Evolutionary conservation across 805 yeast species (phyloP).

Genomic region (Pichia heedii): DNA sequence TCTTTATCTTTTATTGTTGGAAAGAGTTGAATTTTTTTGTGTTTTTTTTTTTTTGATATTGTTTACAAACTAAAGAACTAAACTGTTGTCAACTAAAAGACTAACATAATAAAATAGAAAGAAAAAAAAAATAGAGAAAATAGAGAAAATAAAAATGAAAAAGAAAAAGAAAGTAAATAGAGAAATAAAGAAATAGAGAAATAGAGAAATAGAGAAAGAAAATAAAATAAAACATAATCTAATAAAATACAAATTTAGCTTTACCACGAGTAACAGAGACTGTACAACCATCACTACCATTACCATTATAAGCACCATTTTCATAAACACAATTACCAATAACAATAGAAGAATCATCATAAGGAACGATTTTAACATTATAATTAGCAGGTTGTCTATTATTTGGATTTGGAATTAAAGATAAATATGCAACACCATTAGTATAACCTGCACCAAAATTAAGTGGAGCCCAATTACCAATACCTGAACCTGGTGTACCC

Average conservation of each 20-base stretch:
- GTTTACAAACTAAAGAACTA: neutral
- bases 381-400: slow-evolving; percentile 52
- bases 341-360: slow-evolving; percentile 28
- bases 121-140: neutral
- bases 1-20: no score
- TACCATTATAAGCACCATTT: slow-evolving; percentile 40
- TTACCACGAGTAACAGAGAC: slow-evolving; percentile 36
- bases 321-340: slow-evolving; percentile 36
- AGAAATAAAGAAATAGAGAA: no score
- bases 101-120: no score
- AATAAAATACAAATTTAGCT: slow-evolving; percentile 28
- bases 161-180: neutral
- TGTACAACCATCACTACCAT: slow-evolving; percentile 72
- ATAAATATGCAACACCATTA: slow-evolving; percentile 65
- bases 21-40: no score
- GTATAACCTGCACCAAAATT: slow-evolving; percentile 88
- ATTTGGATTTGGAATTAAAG: slow-evolving; percentile 94
- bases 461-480: slow-evolving; percentile 98
- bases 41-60: no score
- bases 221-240: neutral
- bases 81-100: neutral
- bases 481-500: slow-evolving; percentile 71
- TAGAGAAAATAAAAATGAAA: neutral
- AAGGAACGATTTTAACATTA: slow-evolving; percentile 37
- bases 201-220: neutral